A percentile compares a stretch with the other conserved stretches of the same genome.
phyloP scores from a whole-genome alignment of 1,284 basidiomycete genomes.

The Moesziomyces antarcticus region DNA sequence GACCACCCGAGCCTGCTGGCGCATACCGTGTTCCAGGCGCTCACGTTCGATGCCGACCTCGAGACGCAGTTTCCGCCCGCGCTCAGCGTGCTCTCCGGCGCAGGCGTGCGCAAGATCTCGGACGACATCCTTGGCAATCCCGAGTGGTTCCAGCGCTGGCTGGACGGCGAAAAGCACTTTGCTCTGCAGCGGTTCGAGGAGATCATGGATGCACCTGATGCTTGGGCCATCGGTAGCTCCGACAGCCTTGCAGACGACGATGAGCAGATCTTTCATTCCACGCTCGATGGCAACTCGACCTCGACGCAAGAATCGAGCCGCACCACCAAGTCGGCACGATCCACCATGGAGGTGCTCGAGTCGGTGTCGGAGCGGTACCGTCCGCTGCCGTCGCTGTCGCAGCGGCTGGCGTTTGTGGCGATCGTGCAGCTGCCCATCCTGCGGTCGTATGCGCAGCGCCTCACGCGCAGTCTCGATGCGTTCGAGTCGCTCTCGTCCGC shows the following conservation, averaged over 20 bases:
- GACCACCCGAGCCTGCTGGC: slow-evolving; percentile 85
- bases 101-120: slow-evolving; percentile 64
- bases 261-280: slow-evolving; percentile 56
- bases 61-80: slow-evolving; percentile 67
- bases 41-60: slow-evolving; percentile 86
- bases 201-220: slow-evolving; percentile 81
- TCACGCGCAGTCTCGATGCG: slow-evolving; percentile 86
- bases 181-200: slow-evolving; percentile 82
- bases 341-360: slow-evolving; percentile 51
- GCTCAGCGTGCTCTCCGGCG: slow-evolving; percentile 41
- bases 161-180: slow-evolving; percentile 73
- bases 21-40: slow-evolving; percentile 91
- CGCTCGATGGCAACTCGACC: neutral
- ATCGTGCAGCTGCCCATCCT: slow-evolving; percentile 86
- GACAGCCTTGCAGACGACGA: slow-evolving; percentile 73
- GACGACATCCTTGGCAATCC: slow-evolving; percentile 82
- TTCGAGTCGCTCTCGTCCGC: slow-evolving; percentile 79
- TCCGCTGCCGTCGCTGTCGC: slow-evolving; percentile 80
- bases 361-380: slow-evolving; percentile 81
- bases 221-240: slow-evolving; percentile 82
- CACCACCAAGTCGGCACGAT: slow-evolving; percentile 56
- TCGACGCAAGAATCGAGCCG: slow-evolving; percentile 7
- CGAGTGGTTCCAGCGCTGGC: slow-evolving; percentile 91
- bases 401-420: slow-evolving; percentile 84
- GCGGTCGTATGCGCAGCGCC: slow-evolving; percentile 79